A percentile compares a stretch with the other conserved stretches of the same genome.
phyloP scores from a whole-genome alignment of 2,329 filamentous ascomycete genomes.

The Teratosphaeria destructans region DNA sequence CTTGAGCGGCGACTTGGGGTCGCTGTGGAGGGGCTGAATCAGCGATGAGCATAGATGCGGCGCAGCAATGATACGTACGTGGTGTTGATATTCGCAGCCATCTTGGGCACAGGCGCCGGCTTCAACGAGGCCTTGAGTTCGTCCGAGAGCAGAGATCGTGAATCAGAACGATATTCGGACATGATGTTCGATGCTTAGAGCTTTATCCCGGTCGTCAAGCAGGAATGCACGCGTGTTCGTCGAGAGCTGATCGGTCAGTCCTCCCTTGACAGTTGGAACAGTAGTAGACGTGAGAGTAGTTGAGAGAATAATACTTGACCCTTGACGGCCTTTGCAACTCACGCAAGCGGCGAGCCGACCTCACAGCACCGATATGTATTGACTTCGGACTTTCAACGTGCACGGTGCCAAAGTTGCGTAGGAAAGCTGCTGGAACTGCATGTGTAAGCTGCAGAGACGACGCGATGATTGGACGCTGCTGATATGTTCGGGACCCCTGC shows the following conservation, averaged over 20 bases:
- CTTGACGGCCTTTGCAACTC: neutral
- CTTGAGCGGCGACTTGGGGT: constrained; percentile 6
- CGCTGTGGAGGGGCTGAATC: constrained; percentile 11
- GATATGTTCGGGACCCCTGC: neutral
- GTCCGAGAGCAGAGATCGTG: constrained; percentile 8
- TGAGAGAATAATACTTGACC: neutral
- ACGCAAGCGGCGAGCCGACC: neutral
- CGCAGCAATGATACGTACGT: neutral
- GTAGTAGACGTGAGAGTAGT: neutral
- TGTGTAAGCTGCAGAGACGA: neutral
- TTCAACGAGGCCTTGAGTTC: constrained; percentile 7
- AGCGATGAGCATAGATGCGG: neutral
- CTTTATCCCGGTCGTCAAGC: neutral
- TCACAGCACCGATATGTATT: neutral
- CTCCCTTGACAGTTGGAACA: neutral
- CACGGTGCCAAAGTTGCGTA: neutral
- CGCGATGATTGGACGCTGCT: neutral
- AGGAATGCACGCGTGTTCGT: neutral
- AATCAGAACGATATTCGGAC: constrained; percentile 6
- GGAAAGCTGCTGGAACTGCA: neutral
- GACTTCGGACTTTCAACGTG: neutral
- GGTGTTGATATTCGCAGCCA: constrained; percentile 2
- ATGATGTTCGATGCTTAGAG: neutral
- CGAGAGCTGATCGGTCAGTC: neutral
- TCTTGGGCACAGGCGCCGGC: constrained; percentile 6